Evolutionary conservation across 2,329 filamentous ascomycete species (phyloP), one percentile per base, ranked within the genome.

Genomic region (Arthrobotrys entomopaga): DNA sequence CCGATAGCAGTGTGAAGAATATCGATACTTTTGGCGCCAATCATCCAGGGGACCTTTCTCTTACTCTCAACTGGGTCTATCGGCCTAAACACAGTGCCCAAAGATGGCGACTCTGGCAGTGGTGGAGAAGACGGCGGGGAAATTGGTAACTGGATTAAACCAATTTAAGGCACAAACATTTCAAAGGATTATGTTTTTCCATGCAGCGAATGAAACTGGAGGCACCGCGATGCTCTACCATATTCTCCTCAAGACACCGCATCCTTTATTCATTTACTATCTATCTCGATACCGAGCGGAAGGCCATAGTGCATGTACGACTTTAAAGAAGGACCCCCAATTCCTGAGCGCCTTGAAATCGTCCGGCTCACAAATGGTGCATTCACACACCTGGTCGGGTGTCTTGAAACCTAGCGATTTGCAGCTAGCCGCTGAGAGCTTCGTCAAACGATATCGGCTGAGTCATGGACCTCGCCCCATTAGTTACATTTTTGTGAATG

Each of bases 401-500:
- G 10, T 34, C 29, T 10, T 7, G 6, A 34, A 34, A 10, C 29
- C 29, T 34, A 5, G 10, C 6, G 29, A 34, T 10, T 34, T 34
- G 29, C 29, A 10, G 29, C 10, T 6, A 8, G 10, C 29, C 29
- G 29, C 29, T 10, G 29, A 34, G 10, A 34, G 29, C 7, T 52
- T 58, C 43, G 19, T 19, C 8, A 15, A 43, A 20, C 13, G 34
- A 13, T 59, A 29, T 13, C 11, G n/a, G 2, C 0, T 7, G 2
- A 48, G 16, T 3, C 70, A 74, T 19, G 70, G 70, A 5, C 29
- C 43, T 15, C 63, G 63, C 2, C 70, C 70, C 11, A 58, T 74
- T 22, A 74, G 70, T 46, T 74, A 74, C 24, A 38, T 74, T 11
- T 67, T 74, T 29, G 26, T 63, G 6, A 74, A 74, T 26, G 70